phyloP scores from a whole-genome alignment of 805 yeast species.

The Ogataea chonburiensis region DNA sequence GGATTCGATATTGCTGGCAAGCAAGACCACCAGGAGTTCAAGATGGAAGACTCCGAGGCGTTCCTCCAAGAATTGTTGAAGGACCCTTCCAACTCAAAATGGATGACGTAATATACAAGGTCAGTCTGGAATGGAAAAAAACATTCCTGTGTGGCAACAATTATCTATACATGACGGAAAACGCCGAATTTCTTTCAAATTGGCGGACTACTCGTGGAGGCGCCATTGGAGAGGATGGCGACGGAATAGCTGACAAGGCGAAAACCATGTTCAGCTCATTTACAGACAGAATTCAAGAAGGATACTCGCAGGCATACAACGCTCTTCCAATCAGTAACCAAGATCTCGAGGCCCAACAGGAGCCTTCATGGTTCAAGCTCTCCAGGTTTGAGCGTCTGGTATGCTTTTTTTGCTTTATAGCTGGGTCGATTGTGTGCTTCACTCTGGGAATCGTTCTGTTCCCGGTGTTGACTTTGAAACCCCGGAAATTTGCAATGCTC shows the following conservation, averaged over 20 bases:
- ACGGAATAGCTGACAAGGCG: slow-evolving; percentile 21
- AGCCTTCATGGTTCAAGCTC: slow-evolving; percentile 74
- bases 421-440: slow-evolving; percentile 79
- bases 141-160: slow-evolving; percentile 18
- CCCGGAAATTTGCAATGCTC: slow-evolving; percentile 82
- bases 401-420: slow-evolving; percentile 73
- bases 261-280: slow-evolving; percentile 22
- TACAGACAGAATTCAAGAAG: slow-evolving; percentile 26
- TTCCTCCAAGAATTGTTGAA: slow-evolving; percentile 19
- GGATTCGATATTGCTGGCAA: slow-evolving; percentile 4
- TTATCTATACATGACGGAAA: slow-evolving; percentile 3
- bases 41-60: slow-evolving; percentile 17
- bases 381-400: slow-evolving; percentile 78
- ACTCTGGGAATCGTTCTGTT: slow-evolving; percentile 76
- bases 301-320: slow-evolving; percentile 55
- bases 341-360: slow-evolving; percentile 47
- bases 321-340: slow-evolving; percentile 63
- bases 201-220: slow-evolving; percentile 29
- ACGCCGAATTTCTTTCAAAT: slow-evolving; percentile 29
- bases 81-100: slow-evolving; percentile 7
- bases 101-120: slow-evolving; percentile 15
- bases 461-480: slow-evolving; percentile 86
- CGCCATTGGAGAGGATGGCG: slow-evolving; percentile 11
- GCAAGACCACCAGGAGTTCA: slow-evolving; percentile 8
- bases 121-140: too few relatives aligned